phyloP scores from a whole-genome alignment of 2,329 filamentous ascomycete species.

The Curvularia sp. region DNA sequence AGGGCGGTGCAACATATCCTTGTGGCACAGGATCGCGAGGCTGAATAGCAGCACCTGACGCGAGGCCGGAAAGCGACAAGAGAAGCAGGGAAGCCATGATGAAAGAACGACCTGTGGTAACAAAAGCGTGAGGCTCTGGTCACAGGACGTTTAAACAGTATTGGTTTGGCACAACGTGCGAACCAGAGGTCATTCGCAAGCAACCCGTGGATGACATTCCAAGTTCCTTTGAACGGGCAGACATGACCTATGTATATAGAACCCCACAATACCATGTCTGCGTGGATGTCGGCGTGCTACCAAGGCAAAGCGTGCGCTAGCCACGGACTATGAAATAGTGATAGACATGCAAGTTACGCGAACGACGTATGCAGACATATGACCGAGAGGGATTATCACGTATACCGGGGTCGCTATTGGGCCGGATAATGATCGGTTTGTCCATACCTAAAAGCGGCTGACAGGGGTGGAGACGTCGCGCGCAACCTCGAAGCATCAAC shows the following conservation, averaged over 20 bases:
- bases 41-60: constrained; percentile 35
- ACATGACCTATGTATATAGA: constrained; percentile 14
- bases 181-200: neutral
- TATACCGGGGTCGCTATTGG: constrained; percentile 10
- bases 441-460: neutral
- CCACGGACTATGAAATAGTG: constrained; percentile 15
- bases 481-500: neutral
- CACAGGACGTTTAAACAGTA: neutral
- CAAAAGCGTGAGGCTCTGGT: constrained; percentile 6
- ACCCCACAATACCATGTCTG: constrained; percentile 19
- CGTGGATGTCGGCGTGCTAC: constrained; percentile 5
- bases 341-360: constrained; percentile 3
- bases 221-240: neutral
- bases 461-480: constrained; percentile 2
- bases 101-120: constrained; percentile 18
- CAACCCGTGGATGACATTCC: neutral
- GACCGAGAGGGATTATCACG: constrained; percentile 11
- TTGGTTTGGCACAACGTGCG: too few species aligned
- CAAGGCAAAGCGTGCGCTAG: constrained; percentile 17
- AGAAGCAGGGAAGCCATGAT: constrained; percentile 33
- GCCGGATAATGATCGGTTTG: constrained; percentile 17
- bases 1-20: constrained; percentile 58
- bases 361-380: constrained; percentile 10
- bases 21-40: constrained; percentile 42
- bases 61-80: constrained; percentile 31